Evolutionary conservation across 2,329 filamentous ascomycete species (phyloP), one percentile per base, ranked within the genome.

Genomic region (Diplodia mutila): DNA sequence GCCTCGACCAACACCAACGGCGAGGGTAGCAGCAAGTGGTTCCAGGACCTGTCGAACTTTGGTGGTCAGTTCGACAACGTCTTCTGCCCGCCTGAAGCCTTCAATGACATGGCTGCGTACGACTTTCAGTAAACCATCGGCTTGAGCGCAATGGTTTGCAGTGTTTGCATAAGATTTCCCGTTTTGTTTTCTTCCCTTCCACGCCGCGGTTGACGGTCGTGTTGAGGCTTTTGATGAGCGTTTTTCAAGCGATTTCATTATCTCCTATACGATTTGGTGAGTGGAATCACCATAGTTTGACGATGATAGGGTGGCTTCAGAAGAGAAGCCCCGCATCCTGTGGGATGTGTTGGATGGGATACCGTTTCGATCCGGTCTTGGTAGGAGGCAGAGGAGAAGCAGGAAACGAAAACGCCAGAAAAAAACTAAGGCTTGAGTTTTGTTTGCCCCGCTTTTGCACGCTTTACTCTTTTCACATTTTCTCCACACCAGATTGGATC

Each of bases 21-120:
- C 27, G 69, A 73, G 71, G 66, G 71, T 69, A 42, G 75, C 72
- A 59, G 70, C 64, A 74, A 76, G 67, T 79, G 78, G 72, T 80
- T 79, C 65, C 78, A 77, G 21, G 77, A 79, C n/a, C 75, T 78
- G 65, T 74, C 71, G 46, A 75, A 77, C 68, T 72, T 82, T 71
- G 75, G 75, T 39, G 70, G 70, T 23, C 79, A 81, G 68, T 79
- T 76, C 69, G 75, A 79, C 65, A 72, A 72, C 66, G 25, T 46
- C 25, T 57, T 61, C 14, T 67, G 34, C 54, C 53, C 39, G 37
- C 65, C 65, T 16, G 54, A 59, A 9, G 14, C 46, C 16, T 61
- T 55, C 53, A 67, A 59, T 11, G 54, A 67, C 21, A 57, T 61
- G 39, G 53, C 53, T 23, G 57, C 57, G 4, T 67, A 52, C 46